These are phyloP conservation scores for Phycomyces nitens DNA, from an alignment of 192 early-diverging fungal species.

Conservation along the genomic window DNA sequence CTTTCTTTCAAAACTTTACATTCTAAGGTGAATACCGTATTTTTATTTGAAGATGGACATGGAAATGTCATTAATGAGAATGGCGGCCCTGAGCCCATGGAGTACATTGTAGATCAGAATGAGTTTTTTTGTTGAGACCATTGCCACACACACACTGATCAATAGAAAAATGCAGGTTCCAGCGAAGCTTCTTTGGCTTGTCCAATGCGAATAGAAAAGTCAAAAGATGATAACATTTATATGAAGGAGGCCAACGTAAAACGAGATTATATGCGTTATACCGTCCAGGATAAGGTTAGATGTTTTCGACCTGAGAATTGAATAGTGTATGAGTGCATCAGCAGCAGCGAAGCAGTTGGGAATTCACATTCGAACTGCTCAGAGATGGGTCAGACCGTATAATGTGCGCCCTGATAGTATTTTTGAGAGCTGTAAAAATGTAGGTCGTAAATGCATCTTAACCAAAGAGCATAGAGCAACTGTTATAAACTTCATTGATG, in stretches of 20 bases:
- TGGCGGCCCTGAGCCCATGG: conserved; percentile 13
- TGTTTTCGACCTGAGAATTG: conserved; percentile 5
- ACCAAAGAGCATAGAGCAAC: neutral
- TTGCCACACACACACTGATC: neutral
- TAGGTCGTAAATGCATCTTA: neutral
- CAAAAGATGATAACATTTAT: neutral
- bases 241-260: neutral
- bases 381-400: conserved; percentile 2
- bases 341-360: conserved; percentile 7
- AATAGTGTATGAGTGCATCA: conserved; percentile 6
- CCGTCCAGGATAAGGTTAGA: neutral
- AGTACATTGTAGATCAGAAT: conserved; percentile 17
- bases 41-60: conserved; percentile 21
- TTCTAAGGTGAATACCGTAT: conserved; percentile 11
- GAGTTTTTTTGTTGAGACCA: neutral
- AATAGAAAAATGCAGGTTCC: neutral
- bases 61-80: conserved; percentile 7
- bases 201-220: neutral
- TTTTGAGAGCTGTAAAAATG: conserved; percentile 2
- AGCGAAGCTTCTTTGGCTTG: neutral
- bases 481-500: conserved; percentile 2
- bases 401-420: conserved; percentile 5
- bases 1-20: neutral
- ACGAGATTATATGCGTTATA: conserved; percentile 7
- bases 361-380: neutral